Evolutionary conservation across 73 alveolate species (phyloP).

Genomic region (Durusdinium trenchii): DNA sequence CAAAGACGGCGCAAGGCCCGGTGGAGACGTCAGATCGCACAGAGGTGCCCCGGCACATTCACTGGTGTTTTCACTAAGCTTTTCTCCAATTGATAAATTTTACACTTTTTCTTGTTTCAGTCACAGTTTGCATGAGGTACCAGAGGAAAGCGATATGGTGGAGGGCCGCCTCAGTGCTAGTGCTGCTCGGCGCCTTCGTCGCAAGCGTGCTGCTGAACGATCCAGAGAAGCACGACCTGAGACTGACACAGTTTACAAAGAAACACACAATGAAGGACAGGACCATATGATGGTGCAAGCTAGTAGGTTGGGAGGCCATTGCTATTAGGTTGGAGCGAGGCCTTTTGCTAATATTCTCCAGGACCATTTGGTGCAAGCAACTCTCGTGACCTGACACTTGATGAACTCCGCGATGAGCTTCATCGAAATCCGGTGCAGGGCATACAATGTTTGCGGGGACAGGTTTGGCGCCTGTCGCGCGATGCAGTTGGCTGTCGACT

Average conservation of each 20-base stretch:
- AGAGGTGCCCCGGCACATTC: no score
- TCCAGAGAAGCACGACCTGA: not conserved
- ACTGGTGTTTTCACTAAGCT: no score
- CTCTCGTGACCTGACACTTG: not conserved
- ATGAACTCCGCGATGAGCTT: conserved; percentile 15
- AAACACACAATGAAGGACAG: not conserved
- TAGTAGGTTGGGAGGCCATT: no score
- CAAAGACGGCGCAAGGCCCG: no score
- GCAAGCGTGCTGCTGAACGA: conserved; percentile 94
- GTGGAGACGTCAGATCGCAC: no score
- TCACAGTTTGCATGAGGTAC: no score
- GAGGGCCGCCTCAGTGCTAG: conserved; percentile 41
- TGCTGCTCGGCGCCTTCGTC: conserved; percentile 83
- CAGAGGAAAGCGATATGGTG: conserved; percentile 9
- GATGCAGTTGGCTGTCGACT: conserved; percentile 76
- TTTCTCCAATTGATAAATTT: no score
- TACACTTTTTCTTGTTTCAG: no score
- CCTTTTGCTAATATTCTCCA: no score
- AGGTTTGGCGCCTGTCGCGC: conserved; percentile 63
- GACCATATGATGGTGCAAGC: no score
- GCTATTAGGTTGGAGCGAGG: no score
- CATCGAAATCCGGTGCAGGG: not conserved
- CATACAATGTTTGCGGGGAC: conserved; percentile 18
- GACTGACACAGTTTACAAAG: not conserved
- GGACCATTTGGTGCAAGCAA: not conserved